Base-by-base conservation (phyloP, 352 stramenopile species). In the Globisporangium heterothallicum region DNA sequence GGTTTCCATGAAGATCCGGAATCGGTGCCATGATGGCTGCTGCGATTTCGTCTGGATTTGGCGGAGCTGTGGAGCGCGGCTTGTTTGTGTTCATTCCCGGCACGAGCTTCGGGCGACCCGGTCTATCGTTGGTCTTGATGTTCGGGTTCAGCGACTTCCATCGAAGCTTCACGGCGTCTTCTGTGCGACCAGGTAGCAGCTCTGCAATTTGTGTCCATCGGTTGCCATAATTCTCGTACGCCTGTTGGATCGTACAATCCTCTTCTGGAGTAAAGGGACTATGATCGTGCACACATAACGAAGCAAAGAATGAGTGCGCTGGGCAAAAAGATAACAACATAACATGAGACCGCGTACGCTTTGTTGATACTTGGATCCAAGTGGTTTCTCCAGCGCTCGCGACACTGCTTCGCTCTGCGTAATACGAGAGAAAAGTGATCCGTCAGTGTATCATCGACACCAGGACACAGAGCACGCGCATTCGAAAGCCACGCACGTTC, bases 301-400 rank as follows among this genome's bases (percentile, higher is more conserved):
- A 45, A n/a, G 16, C 38, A 42, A 52, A 18, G 14, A n/a, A 18
- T 64, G 12, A 62, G 35, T n/a, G n/a, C 10, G 34, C n/a, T 43
- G 22, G 55, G 9, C 43, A 2, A 25, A 29, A 25, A 21, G 5
- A 47, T 35, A 6, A 29, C 32, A 24, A 53, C 26, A 41, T 14
- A 36, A 25, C n/a, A n/a, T n/a, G n/a, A n/a, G n/a, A 3, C 1
- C 1, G 54, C 73, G 42, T 71, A 91, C 79, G 64, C 68, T 73
- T 88, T 88, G 64, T 87, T 91, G 56, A 98, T 86, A 48, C 86
- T 92, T 32, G 95, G 95, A 71, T 98, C 92, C 50, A 98, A 78
- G 66, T 98, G 94, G 69, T 98, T 98, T 29, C 96, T 78, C 86
- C 93, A 98, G 16, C 95, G 88, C 57, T 98, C 94, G 8, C 95